Evolutionary conservation across 371 early-diverging fungal species (phyloP).

Genomic region (Parasitella parasitica): DNA sequence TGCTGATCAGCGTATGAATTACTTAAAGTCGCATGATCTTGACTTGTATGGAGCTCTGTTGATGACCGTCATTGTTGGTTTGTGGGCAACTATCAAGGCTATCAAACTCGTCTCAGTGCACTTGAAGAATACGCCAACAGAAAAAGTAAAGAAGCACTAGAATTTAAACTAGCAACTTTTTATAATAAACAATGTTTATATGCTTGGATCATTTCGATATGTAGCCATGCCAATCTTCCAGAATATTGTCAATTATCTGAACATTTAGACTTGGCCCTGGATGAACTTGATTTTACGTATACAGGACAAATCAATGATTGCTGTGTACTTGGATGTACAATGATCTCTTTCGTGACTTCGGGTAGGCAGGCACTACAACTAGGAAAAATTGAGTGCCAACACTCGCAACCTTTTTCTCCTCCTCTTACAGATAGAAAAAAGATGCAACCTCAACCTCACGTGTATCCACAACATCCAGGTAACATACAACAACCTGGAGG

Average conservation of each 20-base stretch:
- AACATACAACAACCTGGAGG: constrained; percentile 21
- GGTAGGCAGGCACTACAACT: too few species aligned
- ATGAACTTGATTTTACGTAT: too few species aligned
- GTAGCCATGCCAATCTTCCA: too few species aligned
- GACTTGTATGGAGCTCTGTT: constrained; percentile 6
- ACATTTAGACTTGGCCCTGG: too few species aligned
- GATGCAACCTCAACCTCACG: constrained; percentile 29
- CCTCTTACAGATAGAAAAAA: background rate
- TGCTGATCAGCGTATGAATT: background rate
- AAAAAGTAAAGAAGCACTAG: background rate
- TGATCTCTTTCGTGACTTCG: too few species aligned
- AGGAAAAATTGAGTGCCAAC: too few species aligned
- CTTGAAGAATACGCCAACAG: background rate
- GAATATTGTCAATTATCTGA: too few species aligned
- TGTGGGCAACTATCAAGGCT: background rate
- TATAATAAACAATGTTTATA: too few species aligned
- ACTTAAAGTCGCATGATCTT: constrained; percentile 6
- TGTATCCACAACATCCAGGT: constrained; percentile 29
- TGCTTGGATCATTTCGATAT: too few species aligned
- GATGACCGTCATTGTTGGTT: background rate
- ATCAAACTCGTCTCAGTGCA: background rate
- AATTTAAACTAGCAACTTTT: background rate
- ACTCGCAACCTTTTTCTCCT: background rate
- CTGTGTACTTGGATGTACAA: too few species aligned
- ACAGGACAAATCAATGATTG: too few species aligned